These are phyloP conservation scores for Heliosperma pusillum DNA, from an alignment of 148 eudicot species.

Conservation along the genomic window DNA sequence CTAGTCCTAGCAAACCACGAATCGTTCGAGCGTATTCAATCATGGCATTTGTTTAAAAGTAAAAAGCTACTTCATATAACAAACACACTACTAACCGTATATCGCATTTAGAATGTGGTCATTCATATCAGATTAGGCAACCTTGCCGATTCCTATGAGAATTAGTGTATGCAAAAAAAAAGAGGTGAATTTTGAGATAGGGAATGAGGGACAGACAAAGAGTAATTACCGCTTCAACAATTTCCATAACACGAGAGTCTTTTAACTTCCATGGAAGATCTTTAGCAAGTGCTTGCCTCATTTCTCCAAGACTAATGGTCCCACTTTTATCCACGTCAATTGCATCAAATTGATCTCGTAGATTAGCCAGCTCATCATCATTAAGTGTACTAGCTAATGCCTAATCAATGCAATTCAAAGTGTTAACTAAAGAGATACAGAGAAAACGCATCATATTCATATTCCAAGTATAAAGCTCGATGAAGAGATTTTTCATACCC, in stretches of 20 bases:
- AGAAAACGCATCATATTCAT: neutral
- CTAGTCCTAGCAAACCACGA: no score
- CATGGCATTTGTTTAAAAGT: no score
- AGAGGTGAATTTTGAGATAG: neutral
- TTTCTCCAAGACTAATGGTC: constrained; percentile 86
- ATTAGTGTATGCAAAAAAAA: neutral
- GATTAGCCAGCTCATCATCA: constrained; percentile 71
- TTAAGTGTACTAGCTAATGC: constrained; percentile 88
- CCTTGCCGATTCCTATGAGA: neutral
- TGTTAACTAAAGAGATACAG: neutral
- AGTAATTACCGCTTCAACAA: constrained; percentile 81
- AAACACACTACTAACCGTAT: no score
- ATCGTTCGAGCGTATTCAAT: no score
- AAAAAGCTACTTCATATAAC: no score
- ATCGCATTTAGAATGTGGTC: no score
- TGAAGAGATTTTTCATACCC: constrained; percentile 42
- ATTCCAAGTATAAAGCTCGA: constrained; percentile 4
- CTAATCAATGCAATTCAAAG: constrained; percentile 32
- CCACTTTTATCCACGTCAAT: constrained; percentile 93
- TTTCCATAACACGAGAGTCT: constrained; percentile 80
- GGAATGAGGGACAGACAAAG: neutral
- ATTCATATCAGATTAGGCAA: neutral
- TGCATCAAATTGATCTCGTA: constrained; percentile 92
- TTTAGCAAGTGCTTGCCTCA: constrained; percentile 98
- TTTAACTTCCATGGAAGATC: constrained; percentile 94